These are phyloP conservation scores for Trametes cingulata DNA, from an alignment of 768 basidiomycete species.

Conservation along the genomic window DNA sequence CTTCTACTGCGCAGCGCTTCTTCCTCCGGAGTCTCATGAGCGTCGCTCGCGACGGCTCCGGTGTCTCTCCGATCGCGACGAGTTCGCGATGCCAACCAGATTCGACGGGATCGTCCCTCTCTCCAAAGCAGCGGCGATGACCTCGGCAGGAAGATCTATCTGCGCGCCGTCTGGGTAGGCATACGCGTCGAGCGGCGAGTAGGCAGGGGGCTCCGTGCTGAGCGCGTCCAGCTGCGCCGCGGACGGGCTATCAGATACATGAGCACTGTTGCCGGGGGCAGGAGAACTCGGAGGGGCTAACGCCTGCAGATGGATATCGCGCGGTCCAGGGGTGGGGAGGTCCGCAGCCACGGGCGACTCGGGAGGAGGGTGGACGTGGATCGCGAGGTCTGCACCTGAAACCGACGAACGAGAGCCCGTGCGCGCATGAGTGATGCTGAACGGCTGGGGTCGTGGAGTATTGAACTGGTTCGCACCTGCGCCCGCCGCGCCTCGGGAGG, in stretches of 20 bases:
- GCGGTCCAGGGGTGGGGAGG: conserved; percentile 81
- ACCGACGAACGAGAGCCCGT: conserved; percentile 34
- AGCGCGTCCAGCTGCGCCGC: conserved; percentile 32
- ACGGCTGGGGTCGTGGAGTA: conserved; percentile 62
- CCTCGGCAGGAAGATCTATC: conserved; percentile 88
- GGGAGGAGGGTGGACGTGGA: conserved; percentile 75
- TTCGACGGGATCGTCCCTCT: conserved; percentile 63
- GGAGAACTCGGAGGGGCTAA: conserved; percentile 37
- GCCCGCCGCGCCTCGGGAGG: conserved; percentile 44
- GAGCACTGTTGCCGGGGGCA: conserved; percentile 11
- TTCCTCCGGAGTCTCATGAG: conserved; percentile 19
- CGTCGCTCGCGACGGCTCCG: conserved; percentile 44
- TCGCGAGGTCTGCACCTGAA: conserved; percentile 63
- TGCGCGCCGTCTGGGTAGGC: conserved; percentile 88
- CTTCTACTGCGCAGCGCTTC: not conserved
- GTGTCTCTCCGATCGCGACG: conserved; percentile 41
- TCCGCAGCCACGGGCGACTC: conserved; percentile 80
- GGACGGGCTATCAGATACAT: conserved; percentile 15
- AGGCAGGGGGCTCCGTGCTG: conserved; percentile 75
- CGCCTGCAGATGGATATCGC: conserved; percentile 81
- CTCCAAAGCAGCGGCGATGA: conserved; percentile 88
- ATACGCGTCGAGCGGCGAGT: conserved; percentile 86
- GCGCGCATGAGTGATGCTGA: conserved; percentile 33
- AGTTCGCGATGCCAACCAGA: conserved; percentile 43
- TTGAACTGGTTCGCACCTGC: conserved; percentile 87